These are phyloP conservation scores for Sporothrix mexicana DNA, from an alignment of 2,329 filamentous ascomycete genomes.

Conservation along the genomic window DNA sequence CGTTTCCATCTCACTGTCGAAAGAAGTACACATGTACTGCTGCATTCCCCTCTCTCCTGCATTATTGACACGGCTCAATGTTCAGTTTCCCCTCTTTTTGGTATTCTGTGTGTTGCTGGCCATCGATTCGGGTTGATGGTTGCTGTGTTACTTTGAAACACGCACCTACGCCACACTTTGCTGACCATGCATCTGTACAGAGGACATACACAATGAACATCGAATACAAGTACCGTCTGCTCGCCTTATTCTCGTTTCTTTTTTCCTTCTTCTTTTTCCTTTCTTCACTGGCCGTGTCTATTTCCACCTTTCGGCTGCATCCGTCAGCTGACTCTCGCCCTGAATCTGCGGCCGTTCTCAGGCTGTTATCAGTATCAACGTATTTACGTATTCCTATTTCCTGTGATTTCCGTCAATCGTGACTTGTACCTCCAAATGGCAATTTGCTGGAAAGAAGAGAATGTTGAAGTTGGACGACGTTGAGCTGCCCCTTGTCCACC, in stretches of 20 bases:
- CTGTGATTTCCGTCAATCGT: neutral
- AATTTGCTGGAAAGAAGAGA: neutral
- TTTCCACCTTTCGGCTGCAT: conserved; percentile 20
- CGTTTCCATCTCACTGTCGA: neutral
- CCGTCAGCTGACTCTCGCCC: neutral
- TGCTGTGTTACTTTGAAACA: conserved; percentile 3
- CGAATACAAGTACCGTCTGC: neutral
- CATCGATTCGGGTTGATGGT: neutral
- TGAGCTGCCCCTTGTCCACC: neutral
- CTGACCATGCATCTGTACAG: neutral
- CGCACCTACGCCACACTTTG: neutral
- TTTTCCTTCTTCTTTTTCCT: neutral
- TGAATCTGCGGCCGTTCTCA: neutral
- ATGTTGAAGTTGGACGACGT: neutral
- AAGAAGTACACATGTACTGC: neutral
- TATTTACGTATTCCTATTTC: neutral
- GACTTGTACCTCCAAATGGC: neutral
- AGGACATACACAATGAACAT: neutral
- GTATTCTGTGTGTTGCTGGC: neutral
- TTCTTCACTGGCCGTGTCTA: neutral
- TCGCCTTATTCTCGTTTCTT: neutral
- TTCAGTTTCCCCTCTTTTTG: neutral
- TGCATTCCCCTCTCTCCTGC: conserved; percentile 19
- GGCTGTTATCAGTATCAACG: neutral
- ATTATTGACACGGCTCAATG: conserved; percentile 18